Evolutionary conservation across 2,329 filamentous ascomycete species (phyloP), one percentile per base, ranked within the genome.

Genomic region (Epichloe uncinata): DNA sequence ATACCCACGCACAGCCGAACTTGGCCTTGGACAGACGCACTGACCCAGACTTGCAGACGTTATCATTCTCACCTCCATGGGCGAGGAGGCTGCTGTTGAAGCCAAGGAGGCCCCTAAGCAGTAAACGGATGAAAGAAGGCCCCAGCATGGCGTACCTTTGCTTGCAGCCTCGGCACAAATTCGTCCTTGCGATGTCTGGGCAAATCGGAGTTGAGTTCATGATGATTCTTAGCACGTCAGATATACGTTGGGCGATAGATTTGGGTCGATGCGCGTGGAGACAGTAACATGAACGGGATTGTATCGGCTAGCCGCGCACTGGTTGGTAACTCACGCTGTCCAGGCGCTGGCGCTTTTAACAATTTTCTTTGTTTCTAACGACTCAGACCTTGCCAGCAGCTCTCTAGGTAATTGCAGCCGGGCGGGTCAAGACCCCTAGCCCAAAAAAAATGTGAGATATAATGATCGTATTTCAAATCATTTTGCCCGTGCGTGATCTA

Each of bases 51-150:
- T 30, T 38, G 18, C 22, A 95, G 89, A 89, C 73, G 84, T 97
- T 63, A 85, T 91, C 63, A 82, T 98, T 69, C 85, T 95, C 68
- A 87, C 87, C 63, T 82, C 93, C 69, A 98, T 98, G 93, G 87
- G 87, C 67, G 91, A 98, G 76, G 87, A 97, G 79, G 74, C 79
- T 63, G 85, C 84, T 66, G 84, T 96, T 69, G 90, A 96, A 68
- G 85, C 83, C 73, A 97, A 97, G 83, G 90, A 96, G 75, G 87
- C 87, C 70, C 82, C 86, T 70, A 61, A 60, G 54, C 50, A 53
- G 51, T 65, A 63, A 62, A 55, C 41, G 51, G 40, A 48, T 35
- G 22, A 26, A 46, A 52, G 49, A 52, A 41, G 34, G 42, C 51
- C 54, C 50, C 54, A 54, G 57, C 54, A 55, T 57, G 48, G 51